Evolutionary conservation across 345 rosid genomes (phyloP).

Genomic region (Lumnitzera littorea): DNA sequence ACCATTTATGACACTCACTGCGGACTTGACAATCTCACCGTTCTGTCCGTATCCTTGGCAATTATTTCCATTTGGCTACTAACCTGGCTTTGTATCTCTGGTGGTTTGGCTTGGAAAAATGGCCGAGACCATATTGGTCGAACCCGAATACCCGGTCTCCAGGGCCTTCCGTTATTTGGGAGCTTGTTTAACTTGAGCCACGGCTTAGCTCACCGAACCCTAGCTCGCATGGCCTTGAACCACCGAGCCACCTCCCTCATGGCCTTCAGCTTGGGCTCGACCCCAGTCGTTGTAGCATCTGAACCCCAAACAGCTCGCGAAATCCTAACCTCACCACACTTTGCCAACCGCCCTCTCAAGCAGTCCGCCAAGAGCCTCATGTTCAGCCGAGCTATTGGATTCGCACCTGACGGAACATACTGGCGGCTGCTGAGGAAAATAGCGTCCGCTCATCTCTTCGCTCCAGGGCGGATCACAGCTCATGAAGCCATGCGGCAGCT

Average conservation of each 20-base stretch:
- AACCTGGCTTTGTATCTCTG: constrained; percentile 27
- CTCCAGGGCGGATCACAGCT: constrained; percentile 34
- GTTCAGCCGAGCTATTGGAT: constrained; percentile 60
- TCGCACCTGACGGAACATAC: constrained; percentile 40
- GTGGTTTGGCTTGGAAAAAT: constrained; percentile 41
- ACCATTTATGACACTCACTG: neutral
- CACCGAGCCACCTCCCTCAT: constrained; percentile 28
- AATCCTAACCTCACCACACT: constrained; percentile 31
- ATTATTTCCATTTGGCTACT: constrained; percentile 6
- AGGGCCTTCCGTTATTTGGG: constrained; percentile 41
- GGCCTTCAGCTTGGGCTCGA: constrained; percentile 49
- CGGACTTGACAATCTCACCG: neutral
- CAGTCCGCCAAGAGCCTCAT: constrained; percentile 34
- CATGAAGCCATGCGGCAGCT: constrained; percentile 34
- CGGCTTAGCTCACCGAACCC: constrained; percentile 41
- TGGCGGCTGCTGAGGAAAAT: constrained; percentile 42
- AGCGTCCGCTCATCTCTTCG: constrained; percentile 37
- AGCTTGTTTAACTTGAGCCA: constrained; percentile 25
- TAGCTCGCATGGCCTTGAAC: constrained; percentile 25
- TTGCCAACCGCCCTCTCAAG: constrained; percentile 38
- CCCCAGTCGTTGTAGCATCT: constrained; percentile 34
- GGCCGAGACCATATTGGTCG: constrained; percentile 30
- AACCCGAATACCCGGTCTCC: constrained; percentile 32
- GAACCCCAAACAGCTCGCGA: constrained; percentile 37
- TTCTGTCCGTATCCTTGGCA: constrained; percentile 13